A percentile compares a stretch with the other conserved stretches of the same genome.
Evolutionary conservation across 148 eudicot species (phyloP).

Genomic region (Rhododendron ferrugineum): DNA sequence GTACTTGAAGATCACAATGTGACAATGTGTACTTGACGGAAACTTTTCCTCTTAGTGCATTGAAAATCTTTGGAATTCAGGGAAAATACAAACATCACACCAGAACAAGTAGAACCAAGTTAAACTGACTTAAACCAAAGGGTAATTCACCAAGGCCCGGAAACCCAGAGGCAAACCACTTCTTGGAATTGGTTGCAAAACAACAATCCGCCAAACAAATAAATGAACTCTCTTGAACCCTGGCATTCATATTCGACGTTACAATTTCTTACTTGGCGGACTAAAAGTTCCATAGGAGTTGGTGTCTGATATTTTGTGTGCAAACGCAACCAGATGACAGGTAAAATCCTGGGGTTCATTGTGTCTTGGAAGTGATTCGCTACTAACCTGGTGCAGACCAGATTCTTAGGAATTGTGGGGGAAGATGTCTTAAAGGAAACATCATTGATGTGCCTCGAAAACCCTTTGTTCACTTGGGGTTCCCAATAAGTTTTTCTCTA

Average conservation of each 20-base stretch:
- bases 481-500: not conserved
- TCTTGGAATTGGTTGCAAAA: not conserved
- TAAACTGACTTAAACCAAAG: not conserved
- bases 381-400: not conserved
- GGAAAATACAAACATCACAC: not conserved
- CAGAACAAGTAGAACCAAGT: not conserved
- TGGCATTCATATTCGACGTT: not conserved
- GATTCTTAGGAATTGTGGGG: not conserved
- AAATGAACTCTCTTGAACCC: not conserved
- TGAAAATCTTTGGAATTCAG: not conserved
- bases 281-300: not conserved
- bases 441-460: not conserved
- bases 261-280: not conserved
- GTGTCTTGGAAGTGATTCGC: not conserved
- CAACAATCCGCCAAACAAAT: not conserved
- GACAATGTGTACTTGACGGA: not conserved
- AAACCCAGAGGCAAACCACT: not conserved
- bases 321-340: not conserved
- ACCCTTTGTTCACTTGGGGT: not conserved
- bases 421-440: not conserved
- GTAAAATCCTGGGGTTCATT: not conserved
- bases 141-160: not conserved
- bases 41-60: not conserved
- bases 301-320: not conserved
- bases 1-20: not conserved